Evolutionary conservation across 257 asterid species (phyloP).

Genomic region (Lycium barbarum): DNA sequence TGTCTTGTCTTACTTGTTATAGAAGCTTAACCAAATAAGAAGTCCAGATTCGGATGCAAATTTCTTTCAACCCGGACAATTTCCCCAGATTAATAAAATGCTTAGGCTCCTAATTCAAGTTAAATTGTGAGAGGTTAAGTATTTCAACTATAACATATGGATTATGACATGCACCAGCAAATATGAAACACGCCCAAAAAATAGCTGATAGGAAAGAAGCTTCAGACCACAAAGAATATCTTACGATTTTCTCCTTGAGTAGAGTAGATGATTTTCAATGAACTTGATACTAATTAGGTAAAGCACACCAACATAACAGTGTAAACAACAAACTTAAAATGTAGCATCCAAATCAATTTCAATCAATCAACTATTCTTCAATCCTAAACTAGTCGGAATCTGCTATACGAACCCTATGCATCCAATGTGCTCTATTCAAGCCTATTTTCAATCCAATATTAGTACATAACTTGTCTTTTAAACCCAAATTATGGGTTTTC

Average conservation of each 20-base stretch:
- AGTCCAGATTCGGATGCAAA: background rate
- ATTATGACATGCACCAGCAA: background rate
- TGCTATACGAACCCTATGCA: too few relatives aligned
- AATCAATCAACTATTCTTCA: background rate
- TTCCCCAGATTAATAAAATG: background rate
- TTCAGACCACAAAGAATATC: background rate
- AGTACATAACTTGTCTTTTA: background rate
- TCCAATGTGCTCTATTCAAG: too few relatives aligned
- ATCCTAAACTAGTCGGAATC: background rate
- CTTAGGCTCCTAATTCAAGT: background rate
- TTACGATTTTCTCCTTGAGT: slow-evolving; percentile 5
- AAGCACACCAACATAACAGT: background rate
- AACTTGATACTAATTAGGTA: background rate
- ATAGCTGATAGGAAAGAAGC: background rate
- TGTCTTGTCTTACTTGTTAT: background rate
- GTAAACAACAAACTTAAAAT: background rate
- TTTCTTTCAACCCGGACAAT: background rate
- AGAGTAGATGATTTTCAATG: background rate
- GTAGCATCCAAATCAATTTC: background rate
- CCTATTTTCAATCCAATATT: background rate
- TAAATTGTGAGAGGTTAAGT: background rate
- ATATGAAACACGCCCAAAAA: background rate
- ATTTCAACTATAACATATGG: background rate
- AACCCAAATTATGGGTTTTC: background rate
- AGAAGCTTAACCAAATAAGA: background rate